A percentile compares a stretch with the other conserved stretches of the same genome.
Evolutionary conservation across 2,329 filamentous ascomycete species (phyloP).

Genomic region (Raffaelea arxii): DNA sequence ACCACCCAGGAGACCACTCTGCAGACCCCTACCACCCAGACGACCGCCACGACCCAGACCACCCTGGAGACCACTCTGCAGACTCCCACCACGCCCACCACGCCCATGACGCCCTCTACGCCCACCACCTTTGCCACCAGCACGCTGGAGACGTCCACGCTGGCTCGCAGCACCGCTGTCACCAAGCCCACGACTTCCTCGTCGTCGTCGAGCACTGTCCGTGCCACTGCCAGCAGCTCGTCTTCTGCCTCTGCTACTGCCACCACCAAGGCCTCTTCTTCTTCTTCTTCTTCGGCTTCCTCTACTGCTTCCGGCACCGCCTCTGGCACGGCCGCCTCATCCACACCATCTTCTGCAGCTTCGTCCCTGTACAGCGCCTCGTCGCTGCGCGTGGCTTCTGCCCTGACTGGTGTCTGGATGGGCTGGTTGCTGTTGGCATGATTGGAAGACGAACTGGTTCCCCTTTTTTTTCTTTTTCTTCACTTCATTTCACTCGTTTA

Average conservation of each 20-base stretch:
- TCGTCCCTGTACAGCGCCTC: not conserved
- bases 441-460: not conserved
- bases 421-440: not conserved
- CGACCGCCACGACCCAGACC: not conserved
- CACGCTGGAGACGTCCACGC: no score
- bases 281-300: not conserved
- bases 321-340: not conserved
- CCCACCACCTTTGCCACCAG: not conserved
- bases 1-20: not conserved
- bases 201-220: not conserved
- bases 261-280: not conserved
- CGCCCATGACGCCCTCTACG: not conserved
- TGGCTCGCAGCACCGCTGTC: not conserved
- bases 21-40: not conserved
- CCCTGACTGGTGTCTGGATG: not conserved
- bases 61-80: not conserved
- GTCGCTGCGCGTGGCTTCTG: not conserved
- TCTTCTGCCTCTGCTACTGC: not conserved
- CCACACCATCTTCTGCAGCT: not conserved
- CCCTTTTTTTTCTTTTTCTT: not conserved
- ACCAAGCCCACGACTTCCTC: not conserved
- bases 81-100: not conserved
- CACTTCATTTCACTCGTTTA: conserved; percentile 1
- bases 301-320: not conserved
- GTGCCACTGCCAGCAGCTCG: not conserved